A percentile compares a stretch with the other conserved stretches of the same genome.
These are phyloP conservation scores for Trametes polyzona DNA, from an alignment of 1,284 basidiomycete genomes.

Conservation along the genomic window DNA sequence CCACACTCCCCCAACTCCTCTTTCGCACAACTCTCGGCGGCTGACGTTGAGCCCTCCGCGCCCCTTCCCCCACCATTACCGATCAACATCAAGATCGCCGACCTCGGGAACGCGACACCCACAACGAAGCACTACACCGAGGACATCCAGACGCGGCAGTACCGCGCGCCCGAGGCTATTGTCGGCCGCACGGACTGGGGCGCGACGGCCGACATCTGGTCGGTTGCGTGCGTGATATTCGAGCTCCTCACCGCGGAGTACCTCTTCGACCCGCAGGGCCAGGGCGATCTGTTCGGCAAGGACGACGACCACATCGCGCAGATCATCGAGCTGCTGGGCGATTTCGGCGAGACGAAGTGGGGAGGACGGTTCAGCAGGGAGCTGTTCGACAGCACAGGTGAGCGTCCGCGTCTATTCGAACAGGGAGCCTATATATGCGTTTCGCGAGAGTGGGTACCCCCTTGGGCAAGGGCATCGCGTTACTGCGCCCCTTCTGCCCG, in stretches of 20 bases:
- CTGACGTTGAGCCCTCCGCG: constrained; percentile 11
- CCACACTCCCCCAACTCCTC: constrained; percentile 26
- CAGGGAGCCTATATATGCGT: constrained; percentile 3
- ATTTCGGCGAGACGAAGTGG: constrained; percentile 75
- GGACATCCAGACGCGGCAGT: constrained; percentile 94
- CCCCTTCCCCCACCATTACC: constrained; percentile 39
- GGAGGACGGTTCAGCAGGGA: constrained; percentile 85
- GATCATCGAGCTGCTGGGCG: constrained; percentile 87
- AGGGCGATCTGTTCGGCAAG: constrained; percentile 84
- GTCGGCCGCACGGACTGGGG: constrained; percentile 88
- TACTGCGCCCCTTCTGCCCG: constrained; percentile 35
- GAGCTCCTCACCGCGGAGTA: constrained; percentile 88
- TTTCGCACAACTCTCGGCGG: constrained; percentile 22
- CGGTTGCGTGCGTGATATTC: constrained; percentile 85
- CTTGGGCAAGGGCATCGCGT: not conserved
- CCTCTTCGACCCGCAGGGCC: constrained; percentile 86
- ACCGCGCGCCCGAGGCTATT: constrained; percentile 90
- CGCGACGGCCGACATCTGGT: constrained; percentile 86
- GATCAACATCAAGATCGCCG: constrained; percentile 91
- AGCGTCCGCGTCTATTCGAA: constrained; percentile 28
- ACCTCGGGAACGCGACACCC: constrained; percentile 87
- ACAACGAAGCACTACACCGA: constrained; percentile 87
- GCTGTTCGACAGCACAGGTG: constrained; percentile 80
- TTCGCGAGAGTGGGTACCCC: not conserved
- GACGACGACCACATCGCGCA: constrained; percentile 96